Evolutionary conservation across 257 asterid genomes (phyloP), one percentile per base, ranked within the genome.

Genomic region (Echium plantagineum): DNA sequence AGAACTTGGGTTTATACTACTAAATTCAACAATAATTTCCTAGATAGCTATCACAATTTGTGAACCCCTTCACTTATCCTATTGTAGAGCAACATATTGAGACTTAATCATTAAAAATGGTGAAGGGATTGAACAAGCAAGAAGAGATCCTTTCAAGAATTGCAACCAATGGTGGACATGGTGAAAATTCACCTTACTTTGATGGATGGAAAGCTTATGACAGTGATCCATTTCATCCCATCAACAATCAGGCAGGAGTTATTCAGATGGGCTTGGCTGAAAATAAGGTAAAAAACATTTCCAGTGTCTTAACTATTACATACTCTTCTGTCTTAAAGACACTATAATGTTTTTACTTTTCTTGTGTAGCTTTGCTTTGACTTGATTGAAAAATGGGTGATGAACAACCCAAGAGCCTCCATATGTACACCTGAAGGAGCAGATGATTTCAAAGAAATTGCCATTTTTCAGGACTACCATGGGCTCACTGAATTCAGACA

Each of bases 391-490:
- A 58, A 57, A 46, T 66, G 63, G 64, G 57, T 66, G 19, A 47
- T 66, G 65, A 66, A 58, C 38, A 66, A 66, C 62, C 60, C 56
- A 31, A 66, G 47, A 66, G 64, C 64, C 54, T 66, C 64, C 12
- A 66, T 66, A 42, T 66, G 65, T 12, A 66, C 70, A 0, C 35
- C 38, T 58, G 54, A 60, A 42, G 65, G 70, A 8, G 18, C 59
- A 16, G 42, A 47, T 15, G 52, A 58, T 48, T 66, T 59, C 64
- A 58, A 51, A 19, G 52, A 66, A 15, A 66, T 58, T 26, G 58
- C 70, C 48, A 66, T 66, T 38, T 66, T 57, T 51, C 70, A 66
- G 52, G 70, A 66, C 26, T 66, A 66, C 6, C 70, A 66, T 58
- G 70, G 70, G 22, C 47, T 66, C 28, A 58, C 60, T 58, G 26